Base-by-base conservation (phyloP, 2,329 filamentous ascomycete genomes). In the Fusarium coffeatum region DNA sequence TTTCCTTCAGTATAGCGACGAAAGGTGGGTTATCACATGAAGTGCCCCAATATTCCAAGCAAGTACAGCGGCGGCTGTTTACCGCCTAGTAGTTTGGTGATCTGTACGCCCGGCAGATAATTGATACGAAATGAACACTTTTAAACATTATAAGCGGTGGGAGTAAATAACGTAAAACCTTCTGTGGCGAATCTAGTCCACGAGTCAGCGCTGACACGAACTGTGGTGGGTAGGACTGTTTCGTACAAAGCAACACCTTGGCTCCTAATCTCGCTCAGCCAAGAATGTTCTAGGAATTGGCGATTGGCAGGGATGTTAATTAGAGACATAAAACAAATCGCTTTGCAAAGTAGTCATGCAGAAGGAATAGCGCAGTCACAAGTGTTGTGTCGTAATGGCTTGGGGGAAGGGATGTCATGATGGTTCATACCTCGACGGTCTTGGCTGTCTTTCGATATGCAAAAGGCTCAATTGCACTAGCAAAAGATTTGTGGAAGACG, bases 181-280 rank as follows among this genome's bases (percentile, higher is more conserved):
- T 25, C 20, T 28, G n/a, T 22, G 27, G 64, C 32, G 48, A 30
- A 20, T 22, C 34, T 12, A 30, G 13, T 34, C 20, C 20, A 27
- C 41, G 34, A 16, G n/a, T 22, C 59, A 34, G 25, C 28, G 23
- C 13, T 30, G 59, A 12, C 41, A n/a, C 11, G 28, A 34, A 27
- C 40, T 12, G 18, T 53, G 30, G 34, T 15, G 34, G 20, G 40
- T 55, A 59, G 41, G 46, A 51, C 46, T 56, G 63, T 47, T 40
- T 37, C 32, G 32, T 49, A 30, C 16, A 57, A 32, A 54, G 54
- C 25, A 37, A 56, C 54, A n/a, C 23, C 40, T 25, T 13, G n/a
- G 11, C 32, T 11, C 32, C 32, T 18, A 37, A 37, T 4, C 32
- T 37, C 32, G 16, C 32, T 16, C 32, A 37, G 32, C 32, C 18